Evolutionary conservation across 768 basidiomycete species (phyloP), one percentile per base, ranked within the genome.

Genomic region (Heimioporus sp.): DNA sequence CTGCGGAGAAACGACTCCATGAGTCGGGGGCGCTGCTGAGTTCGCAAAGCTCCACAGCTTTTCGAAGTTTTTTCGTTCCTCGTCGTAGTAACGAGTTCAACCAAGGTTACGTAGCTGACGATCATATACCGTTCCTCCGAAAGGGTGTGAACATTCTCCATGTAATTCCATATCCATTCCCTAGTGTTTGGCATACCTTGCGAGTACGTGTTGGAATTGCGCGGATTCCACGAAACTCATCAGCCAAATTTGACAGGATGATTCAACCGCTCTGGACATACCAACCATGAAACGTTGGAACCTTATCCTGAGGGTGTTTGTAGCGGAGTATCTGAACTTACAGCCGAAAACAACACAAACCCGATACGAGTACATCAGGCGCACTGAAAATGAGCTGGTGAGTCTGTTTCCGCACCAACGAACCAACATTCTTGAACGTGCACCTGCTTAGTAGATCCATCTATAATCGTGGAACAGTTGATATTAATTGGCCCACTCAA

Each of bases 271-370:
- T 1, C 74, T 98, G 40, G 87, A 98, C 62, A 71, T 90, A 41
- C 80, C 87, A 9, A 95, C 92, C 0, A 81, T 98, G 79, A 81
- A 85, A 42, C 78, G 89, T 20, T 98, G 97, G 97, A 90, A 90
- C 64, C 73, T 95, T 30, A 79, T 99, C 46, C 65, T 98, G 36
- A 78, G 96, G 31, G 81, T 97, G 1, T 94, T 98, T 65, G 80
- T 92, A 61, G 77, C 88, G 2, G 97, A 98, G 71, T 99, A 98
- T 69, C 78, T 98, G 2, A 80, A 87, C 50, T 67, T 92, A 43
- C 75, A 69, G 11, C 85, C 89, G 0, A 69, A 76, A 21, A 66
- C 75, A 45, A 70, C 61, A 35, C 57, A 65, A 19, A 46, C 43
- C 34, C 51, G 17, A 41, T 57, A 64, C 15, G 63, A 65, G 31